Percentiles rank a stretch among this genome's conserved stretches.
phyloP scores from a whole-genome alignment of 345 rosid genomes.

The Mercurialis annua region DNA sequence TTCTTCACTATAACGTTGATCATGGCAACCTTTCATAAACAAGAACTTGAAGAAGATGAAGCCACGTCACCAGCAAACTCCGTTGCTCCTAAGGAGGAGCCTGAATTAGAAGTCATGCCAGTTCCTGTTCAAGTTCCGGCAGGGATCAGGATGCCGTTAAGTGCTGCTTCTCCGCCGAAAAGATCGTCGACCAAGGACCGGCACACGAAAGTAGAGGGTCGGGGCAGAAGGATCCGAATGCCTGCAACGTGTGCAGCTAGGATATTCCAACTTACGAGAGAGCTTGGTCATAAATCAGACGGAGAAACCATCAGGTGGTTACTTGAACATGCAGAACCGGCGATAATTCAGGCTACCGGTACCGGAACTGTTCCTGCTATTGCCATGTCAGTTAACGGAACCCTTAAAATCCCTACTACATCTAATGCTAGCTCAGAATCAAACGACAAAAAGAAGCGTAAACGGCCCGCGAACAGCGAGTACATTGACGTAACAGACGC shows the following conservation, averaged over 20 bases:
- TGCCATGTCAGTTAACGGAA: constrained; percentile 86
- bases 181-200: constrained; percentile 79
- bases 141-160: constrained; percentile 29
- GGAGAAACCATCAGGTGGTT: constrained; percentile 92
- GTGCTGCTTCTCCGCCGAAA: constrained; percentile 40
- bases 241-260: constrained; percentile 94
- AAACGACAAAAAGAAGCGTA: constrained; percentile 66
- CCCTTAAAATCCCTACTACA: constrained; percentile 79
- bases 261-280: constrained; percentile 82
- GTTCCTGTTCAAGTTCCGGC: constrained; percentile 36
- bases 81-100: constrained; percentile 41
- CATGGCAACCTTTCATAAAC: constrained; percentile 38
- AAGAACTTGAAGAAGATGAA: constrained; percentile 28
- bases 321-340: constrained; percentile 80
- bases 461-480: constrained; percentile 71
- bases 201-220: constrained; percentile 89
- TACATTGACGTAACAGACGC: constrained; percentile 57
- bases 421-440: constrained; percentile 37
- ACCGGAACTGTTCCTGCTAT: constrained; percentile 93
- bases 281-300: constrained; percentile 84
- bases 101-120: constrained; percentile 26
- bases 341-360: constrained; percentile 82
- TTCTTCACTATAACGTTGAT: not conserved
- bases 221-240: constrained; percentile 94
- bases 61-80: not conserved